phyloP scores from a whole-genome alignment of 2,329 filamentous ascomycete genomes.

The Colletotrichum sp. region DNA sequence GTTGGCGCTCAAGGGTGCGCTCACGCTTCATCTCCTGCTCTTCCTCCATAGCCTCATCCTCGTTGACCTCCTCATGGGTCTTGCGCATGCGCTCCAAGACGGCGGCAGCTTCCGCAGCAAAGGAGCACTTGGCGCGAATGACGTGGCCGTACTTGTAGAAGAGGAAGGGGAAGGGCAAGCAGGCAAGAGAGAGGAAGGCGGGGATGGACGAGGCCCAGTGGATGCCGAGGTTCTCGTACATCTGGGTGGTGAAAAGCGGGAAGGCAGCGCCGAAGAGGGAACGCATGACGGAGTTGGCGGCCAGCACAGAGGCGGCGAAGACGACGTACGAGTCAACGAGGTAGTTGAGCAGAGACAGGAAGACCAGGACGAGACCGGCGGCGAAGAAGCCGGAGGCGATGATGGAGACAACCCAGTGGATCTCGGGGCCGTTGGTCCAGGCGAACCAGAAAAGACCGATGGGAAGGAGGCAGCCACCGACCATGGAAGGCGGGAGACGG shows the following conservation, averaged over 20 bases:
- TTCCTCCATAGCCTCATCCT: slow-evolving; percentile 22
- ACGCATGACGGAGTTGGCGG: slow-evolving; percentile 74
- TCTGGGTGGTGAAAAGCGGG: slow-evolving; percentile 71
- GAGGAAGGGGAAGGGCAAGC: slow-evolving; percentile 76
- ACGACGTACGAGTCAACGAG: slow-evolving; percentile 64
- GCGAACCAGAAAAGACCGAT: slow-evolving; percentile 63
- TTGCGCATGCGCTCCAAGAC: slow-evolving; percentile 55
- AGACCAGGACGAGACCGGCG: slow-evolving; percentile 53
- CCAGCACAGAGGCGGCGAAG: slow-evolving; percentile 77
- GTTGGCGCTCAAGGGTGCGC: not conserved
- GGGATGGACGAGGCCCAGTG: slow-evolving; percentile 80
- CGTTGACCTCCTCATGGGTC: slow-evolving; percentile 13
- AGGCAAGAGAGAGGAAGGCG: slow-evolving; percentile 74
- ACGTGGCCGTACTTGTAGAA: slow-evolving; percentile 72
- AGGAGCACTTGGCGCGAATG: slow-evolving; percentile 61
- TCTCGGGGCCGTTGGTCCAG: slow-evolving; percentile 56
- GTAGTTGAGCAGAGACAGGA: slow-evolving; percentile 59
- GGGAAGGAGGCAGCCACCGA: slow-evolving; percentile 60
- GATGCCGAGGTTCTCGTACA: slow-evolving; percentile 67
- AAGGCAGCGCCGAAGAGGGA: slow-evolving; percentile 76
- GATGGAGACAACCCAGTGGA: slow-evolving; percentile 56
- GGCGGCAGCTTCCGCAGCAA: slow-evolving; percentile 61
- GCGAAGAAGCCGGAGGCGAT: slow-evolving; percentile 38
- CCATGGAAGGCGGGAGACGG: slow-evolving; percentile 57
- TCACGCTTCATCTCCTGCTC: slow-evolving; percentile 15